phyloP scores from a whole-genome alignment of 495 filamentous ascomycete genomes.

The Trichocladium antarcticum region DNA sequence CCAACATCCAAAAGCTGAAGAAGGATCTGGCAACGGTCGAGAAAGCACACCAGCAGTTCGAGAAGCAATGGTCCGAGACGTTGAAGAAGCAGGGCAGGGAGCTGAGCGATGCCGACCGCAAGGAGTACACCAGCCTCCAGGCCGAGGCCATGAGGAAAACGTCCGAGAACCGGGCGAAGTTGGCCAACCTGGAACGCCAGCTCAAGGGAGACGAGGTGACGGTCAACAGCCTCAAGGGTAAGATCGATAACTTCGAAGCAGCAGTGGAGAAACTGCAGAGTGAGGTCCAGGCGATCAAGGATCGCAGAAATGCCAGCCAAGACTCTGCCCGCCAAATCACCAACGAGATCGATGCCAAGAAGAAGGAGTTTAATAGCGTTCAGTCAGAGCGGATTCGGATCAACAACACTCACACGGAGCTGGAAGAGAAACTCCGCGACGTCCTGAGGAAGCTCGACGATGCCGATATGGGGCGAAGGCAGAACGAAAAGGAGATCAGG shows the following conservation, averaged over 20 bases:
- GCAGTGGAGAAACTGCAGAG: slow-evolving; percentile 59
- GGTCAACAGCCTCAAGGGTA: slow-evolving; percentile 72
- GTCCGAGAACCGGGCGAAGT: slow-evolving; percentile 66
- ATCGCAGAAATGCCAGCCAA: slow-evolving; percentile 51
- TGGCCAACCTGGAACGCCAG: slow-evolving; percentile 74
- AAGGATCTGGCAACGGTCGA: slow-evolving; percentile 75
- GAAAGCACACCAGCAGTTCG: slow-evolving; percentile 83
- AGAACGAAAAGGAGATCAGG: slow-evolving; percentile 66
- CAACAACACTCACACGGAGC: slow-evolving; percentile 68
- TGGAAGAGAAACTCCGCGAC: slow-evolving; percentile 81
- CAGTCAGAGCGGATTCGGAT: slow-evolving; percentile 74
- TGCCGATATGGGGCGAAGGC: slow-evolving; percentile 69
- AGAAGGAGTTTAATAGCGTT: slow-evolving; percentile 75
- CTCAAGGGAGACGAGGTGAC: slow-evolving; percentile 82
- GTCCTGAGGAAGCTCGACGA: slow-evolving; percentile 67
- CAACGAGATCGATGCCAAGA: slow-evolving; percentile 75
- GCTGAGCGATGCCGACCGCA: slow-evolving; percentile 72
- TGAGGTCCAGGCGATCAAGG: slow-evolving; percentile 58
- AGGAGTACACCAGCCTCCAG: slow-evolving; percentile 78
- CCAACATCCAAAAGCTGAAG: slow-evolving; percentile 55
- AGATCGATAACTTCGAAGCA: slow-evolving; percentile 66
- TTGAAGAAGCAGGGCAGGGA: slow-evolving; percentile 78
- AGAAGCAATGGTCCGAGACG: slow-evolving; percentile 70
- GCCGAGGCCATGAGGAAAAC: slow-evolving; percentile 80
- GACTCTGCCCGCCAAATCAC: slow-evolving; percentile 52